Evolutionary conservation across 2,329 filamentous ascomycete species (phyloP), one percentile per base, ranked within the genome.

Genomic region (Exophiala sp.): DNA sequence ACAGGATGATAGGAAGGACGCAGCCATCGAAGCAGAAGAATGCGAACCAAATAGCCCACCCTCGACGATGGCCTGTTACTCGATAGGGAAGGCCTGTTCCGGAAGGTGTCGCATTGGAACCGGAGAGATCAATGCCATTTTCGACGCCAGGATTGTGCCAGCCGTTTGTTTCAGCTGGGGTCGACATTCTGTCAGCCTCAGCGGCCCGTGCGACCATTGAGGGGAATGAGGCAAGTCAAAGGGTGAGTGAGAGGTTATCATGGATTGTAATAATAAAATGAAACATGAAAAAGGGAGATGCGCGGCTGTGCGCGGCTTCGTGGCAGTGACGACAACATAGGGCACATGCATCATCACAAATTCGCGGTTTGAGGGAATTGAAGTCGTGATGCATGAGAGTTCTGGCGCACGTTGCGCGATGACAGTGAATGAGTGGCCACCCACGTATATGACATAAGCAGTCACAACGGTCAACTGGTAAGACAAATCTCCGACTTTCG

Each of bases 11-110:
- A 21, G 43, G 43, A 8, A 46, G 32, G 20, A 46, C 32, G 12
- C 43, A 46, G 32, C 43, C 43, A 29, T 46, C 43, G 43, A 46
- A 46, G 32, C 43, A 46, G 43, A 34, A 46, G 32, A 8, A 46
- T 21, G 12, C 29, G 43, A 46, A 46, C 43, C 43, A 46, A 33
- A 35, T 46, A 14, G 43, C 43, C 43, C 43, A 46, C 12, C 33
- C 33, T 32, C 34, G 32, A 16, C 32, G 21, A 11, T 46, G 43
- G 5, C 33, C 43, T 12, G 43, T 16, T 11, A 46, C 14, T 34
- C 32, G 32, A 12, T 46, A 46, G 2, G 43, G 43, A 16, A 46
- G 32, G 21, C 43, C 43, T 8, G n/a, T 46, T 16, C 34, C 34
- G 9, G 43, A 16, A 14, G 43, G n/a, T 16, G 29, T 29, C 11